Percentiles rank a stretch among this genome's conserved stretches.
phyloP scores from a whole-genome alignment of 345 rosid species.

The sweet orange (Citrus sinensis) region DNA sequence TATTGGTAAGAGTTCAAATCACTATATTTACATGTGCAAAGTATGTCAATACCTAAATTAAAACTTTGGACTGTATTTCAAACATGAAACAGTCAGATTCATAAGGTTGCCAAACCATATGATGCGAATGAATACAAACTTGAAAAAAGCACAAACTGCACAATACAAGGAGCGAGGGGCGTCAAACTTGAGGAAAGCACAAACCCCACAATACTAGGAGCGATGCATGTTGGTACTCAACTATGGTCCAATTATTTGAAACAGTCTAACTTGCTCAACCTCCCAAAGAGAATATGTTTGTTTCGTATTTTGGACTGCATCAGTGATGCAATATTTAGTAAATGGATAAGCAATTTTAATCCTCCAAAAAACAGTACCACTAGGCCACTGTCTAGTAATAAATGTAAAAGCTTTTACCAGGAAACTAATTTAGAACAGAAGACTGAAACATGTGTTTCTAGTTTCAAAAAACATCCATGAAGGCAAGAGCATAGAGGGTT shows the following conservation, averaged over 20 bases:
- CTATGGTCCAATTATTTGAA: neutral
- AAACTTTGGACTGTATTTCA: neutral
- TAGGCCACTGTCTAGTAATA: neutral
- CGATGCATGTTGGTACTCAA: neutral
- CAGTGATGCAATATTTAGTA: neutral
- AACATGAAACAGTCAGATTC: neutral
- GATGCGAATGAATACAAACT: neutral
- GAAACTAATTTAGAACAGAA: neutral
- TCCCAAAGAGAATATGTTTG: neutral
- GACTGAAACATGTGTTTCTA: neutral
- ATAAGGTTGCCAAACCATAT: neutral
- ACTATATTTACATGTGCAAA: no score
- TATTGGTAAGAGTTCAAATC: neutral
- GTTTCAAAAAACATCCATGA: neutral
- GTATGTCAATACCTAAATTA: neutral
- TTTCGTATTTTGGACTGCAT: neutral
- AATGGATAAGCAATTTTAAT: neutral
- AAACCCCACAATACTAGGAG: neutral
- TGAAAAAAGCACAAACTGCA: neutral
- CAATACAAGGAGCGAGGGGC: neutral
- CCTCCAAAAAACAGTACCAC: neutral
- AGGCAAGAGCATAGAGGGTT: neutral
- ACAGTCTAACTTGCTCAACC: neutral
- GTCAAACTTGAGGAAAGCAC: neutral
- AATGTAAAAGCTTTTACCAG: neutral